phyloP scores from a whole-genome alignment of 768 basidiomycete genomes.

The Suillus subluteus region DNA sequence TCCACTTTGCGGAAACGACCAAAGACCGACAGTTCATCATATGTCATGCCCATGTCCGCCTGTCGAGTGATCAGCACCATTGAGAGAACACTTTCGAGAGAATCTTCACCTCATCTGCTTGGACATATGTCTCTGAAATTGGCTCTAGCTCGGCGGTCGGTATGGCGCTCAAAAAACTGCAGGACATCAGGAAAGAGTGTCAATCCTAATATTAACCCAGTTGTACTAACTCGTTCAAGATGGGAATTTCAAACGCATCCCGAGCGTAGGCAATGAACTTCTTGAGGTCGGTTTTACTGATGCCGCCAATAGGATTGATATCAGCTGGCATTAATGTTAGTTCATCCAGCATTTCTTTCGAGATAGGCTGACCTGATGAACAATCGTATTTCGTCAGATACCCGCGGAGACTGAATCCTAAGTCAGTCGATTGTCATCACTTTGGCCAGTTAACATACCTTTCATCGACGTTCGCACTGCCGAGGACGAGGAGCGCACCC shows the following conservation, averaged over 20 bases:
- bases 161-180: conserved; percentile 86
- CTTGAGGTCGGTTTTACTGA: conserved; percentile 97
- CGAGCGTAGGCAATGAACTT: conserved; percentile 89
- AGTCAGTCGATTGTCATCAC: not conserved
- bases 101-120: conserved; percentile 83
- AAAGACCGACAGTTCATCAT: conserved; percentile 93
- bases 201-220: not conserved
- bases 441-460: conserved; percentile 52
- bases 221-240: conserved; percentile 68
- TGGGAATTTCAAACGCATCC: conserved; percentile 79
- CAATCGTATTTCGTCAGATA: conserved; percentile 99
- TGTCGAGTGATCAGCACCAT: conserved; percentile 30
- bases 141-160: conserved; percentile 98
- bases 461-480: conserved; percentile 98
- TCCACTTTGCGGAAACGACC: conserved; percentile 94
- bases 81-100: not conserved
- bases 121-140: conserved; percentile 91
- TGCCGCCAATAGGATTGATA: conserved; percentile 97
- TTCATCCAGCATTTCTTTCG: conserved; percentile 6
- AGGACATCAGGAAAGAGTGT: conserved; percentile 8
- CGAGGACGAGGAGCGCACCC: conserved; percentile 93
- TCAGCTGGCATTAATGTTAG: conserved; percentile 60
- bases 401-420: conserved; percentile 73
- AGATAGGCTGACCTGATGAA: conserved; percentile 64
- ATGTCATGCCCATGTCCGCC: conserved; percentile 99